Conservation (phyloP, 2,329 filamentous ascomycete genomes). For the Fusarium coffeatum region DNA sequence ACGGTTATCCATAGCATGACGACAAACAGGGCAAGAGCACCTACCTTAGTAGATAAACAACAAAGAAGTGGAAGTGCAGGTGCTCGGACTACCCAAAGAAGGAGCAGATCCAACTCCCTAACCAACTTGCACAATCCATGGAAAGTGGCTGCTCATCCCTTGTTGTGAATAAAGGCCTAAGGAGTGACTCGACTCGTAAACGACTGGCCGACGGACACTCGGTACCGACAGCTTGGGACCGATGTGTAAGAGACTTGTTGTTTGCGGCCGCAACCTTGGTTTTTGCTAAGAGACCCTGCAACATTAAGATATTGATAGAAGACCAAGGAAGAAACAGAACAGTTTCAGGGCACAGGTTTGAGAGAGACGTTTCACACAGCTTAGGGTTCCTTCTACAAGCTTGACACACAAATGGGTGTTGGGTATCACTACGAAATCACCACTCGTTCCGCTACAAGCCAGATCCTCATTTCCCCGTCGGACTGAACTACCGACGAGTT, state of each 20-base stretch:
- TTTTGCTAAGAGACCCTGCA: constrained; percentile 23
- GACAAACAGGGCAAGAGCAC: constrained; percentile 10
- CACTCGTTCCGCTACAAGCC: not conserved
- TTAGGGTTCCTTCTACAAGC: not conserved
- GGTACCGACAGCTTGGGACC: constrained; percentile 43
- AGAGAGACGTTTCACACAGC: not conserved
- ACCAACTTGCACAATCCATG: constrained; percentile 6
- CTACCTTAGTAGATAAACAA: not conserved
- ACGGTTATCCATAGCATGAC: constrained; percentile 13
- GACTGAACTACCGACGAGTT: constrained; percentile 23
- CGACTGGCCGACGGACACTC: constrained; percentile 33
- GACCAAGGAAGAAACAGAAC: constrained; percentile 11
- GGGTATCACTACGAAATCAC: not conserved
- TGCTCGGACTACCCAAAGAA: constrained; percentile 17
- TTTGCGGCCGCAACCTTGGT: constrained; percentile 32
- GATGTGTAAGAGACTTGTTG: constrained; percentile 41
- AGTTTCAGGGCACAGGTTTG: not conserved
- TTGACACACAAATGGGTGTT: not conserved
- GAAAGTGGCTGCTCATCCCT: constrained; percentile 37
- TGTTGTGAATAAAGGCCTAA: constrained; percentile 27
- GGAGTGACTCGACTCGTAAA: constrained; percentile 34
- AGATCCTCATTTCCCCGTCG: constrained; percentile 5
- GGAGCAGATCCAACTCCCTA: constrained; percentile 8
- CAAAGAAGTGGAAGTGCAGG: constrained; percentile 12
- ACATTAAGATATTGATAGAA: constrained; percentile 20